Base-by-base conservation (phyloP, 192 early-diverging fungal species). In the Allomyces macrogynus region DNA sequence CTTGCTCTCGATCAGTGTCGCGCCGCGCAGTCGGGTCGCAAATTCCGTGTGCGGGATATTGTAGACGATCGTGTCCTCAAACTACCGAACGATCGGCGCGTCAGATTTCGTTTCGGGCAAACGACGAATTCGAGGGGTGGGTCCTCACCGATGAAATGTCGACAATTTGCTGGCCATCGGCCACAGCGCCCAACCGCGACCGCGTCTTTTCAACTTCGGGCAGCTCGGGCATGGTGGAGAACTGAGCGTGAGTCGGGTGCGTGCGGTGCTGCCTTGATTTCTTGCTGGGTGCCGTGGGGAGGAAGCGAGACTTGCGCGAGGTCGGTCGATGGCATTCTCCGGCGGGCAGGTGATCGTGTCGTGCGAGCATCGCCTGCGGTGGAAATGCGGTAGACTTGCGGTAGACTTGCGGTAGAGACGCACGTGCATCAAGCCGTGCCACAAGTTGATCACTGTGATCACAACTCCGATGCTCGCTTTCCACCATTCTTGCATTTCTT, bases 131-230 rank as follows among this genome's bases (percentile, higher is more conserved):
- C 26, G 10, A 61, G 1, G 23, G 4, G 60, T 67, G 24, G 18
- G 2, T 3, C 64, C 64, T 65, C 69, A 76, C 78, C 43, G 77
- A 69, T 20, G 70, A 68, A 63, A 82, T 79, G 8, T 62, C 40
- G 1, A 69, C 64, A 57, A 89, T 80, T 44, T 69, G 73, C 49
- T 75, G 70, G 49, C 78, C 77, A 9, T 87, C 63, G 63, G 75
- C 73, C 24, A 75, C 69, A 23, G 66, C 67, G 61, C 88, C 78
- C 44, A 85, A 67, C 62, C 77, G 73, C 57, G 71, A 69, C 23
- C 87, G 74, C 23, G 80, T 84, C 12, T 76, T 77, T 74, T 92
- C 87, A n/a, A 87, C 87, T 64, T 88, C 81, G 14, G 80, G 82
- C 27, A 86, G 78, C 67, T 88, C 86, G 1, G 86, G 85, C 86